Evolutionary conservation across 2,329 filamentous ascomycete genomes (phyloP), one percentile per base, ranked within the genome.

Genomic region (Mollisiaceae sp.): DNA sequence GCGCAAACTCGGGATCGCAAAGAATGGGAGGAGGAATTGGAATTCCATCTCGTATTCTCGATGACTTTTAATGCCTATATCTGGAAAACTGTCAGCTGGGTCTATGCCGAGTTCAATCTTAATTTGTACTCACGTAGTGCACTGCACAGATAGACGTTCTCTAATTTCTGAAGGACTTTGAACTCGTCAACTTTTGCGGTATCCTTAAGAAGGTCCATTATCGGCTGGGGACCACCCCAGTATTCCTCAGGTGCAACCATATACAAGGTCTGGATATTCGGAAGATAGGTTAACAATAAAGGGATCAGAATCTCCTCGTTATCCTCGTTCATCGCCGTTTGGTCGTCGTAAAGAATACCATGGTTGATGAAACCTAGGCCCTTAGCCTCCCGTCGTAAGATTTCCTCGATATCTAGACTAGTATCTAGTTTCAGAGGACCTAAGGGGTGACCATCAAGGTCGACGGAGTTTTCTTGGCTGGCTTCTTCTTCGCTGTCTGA

Each of bases 41-140:
- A 67, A n/a, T 35, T 66, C 57, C 11, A 70, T 35, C 0, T 67
- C 56, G 24, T 68, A 70, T 45, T 65, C 38, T 18, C 60, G 50
- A 35, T 64, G 62, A 8, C 56, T 60, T 43, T 63, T 67, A 6
- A 35, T 12, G 14, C 64, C 57, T 15, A 68, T 61, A 15, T 65
- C 66, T 68, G 43, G 14, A 20, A 20, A 4, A 20, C 1, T 47
- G 41, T 32, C 4, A 39, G 22, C 8, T 4, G 14, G 5, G 0
- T 45, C 15, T 22, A 24, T 27, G 14, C 18, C 20, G n/a, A 50
- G 9, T 15, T 8, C 4, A 27, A 18, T 56, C 6, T 8, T 41
- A n/a, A n/a, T 15, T 35, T 56, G 20, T 4, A 64, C 65, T 64
- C 58, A 67, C 65, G 61, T 22, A 69, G 41, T n/a, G 65, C 59